A percentile compares a stretch with the other conserved stretches of the same genome.
Evolutionary conservation across 2,329 filamentous ascomycete species (phyloP).

Genomic region (Teratosphaeriaceae sp.): DNA sequence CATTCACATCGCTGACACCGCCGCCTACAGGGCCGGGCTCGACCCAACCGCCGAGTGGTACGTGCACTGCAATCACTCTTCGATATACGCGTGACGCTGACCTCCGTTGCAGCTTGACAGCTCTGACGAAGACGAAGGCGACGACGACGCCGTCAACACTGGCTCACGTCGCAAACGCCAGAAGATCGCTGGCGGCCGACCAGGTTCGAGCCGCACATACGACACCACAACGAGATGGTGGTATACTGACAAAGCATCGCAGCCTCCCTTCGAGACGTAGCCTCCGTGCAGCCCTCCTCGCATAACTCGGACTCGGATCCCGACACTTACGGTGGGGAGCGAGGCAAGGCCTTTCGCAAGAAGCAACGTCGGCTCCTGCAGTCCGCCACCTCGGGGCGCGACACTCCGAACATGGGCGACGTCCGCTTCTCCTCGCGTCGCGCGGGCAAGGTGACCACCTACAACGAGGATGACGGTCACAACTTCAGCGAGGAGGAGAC

Average conservation of each 20-base stretch:
- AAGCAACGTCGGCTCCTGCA: constrained; percentile 67
- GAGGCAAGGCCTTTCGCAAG: constrained; percentile 60
- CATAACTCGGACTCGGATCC: constrained; percentile 55
- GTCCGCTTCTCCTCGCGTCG: constrained; percentile 88
- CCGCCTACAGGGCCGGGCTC: constrained; percentile 48
- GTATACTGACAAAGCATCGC: constrained; percentile 34
- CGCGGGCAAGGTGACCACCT: constrained; percentile 65
- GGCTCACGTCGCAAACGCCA: constrained; percentile 56
- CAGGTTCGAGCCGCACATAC: constrained; percentile 44
- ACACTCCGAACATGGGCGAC: constrained; percentile 63
- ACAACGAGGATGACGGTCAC: constrained; percentile 60
- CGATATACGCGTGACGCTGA: constrained; percentile 7
- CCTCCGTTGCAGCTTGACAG: constrained; percentile 47
- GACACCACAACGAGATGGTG: constrained; percentile 27
- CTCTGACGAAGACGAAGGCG: constrained; percentile 55
- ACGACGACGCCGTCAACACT: constrained; percentile 66
- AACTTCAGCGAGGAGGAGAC: constrained; percentile 54
- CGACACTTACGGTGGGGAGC: constrained; percentile 70
- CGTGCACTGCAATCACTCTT: constrained; percentile 22
- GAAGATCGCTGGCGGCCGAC: constrained; percentile 57
- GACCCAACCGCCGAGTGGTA: constrained; percentile 56
- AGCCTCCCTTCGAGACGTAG: constrained; percentile 24
- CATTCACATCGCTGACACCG: constrained; percentile 31
- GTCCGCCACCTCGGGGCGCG: constrained; percentile 48
- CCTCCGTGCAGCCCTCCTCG: constrained; percentile 37